A percentile compares a stretch with the other conserved stretches of the same genome.
Evolutionary conservation across 1,284 basidiomycete species (phyloP).

Genomic region (Neonothopanus nambi): DNA sequence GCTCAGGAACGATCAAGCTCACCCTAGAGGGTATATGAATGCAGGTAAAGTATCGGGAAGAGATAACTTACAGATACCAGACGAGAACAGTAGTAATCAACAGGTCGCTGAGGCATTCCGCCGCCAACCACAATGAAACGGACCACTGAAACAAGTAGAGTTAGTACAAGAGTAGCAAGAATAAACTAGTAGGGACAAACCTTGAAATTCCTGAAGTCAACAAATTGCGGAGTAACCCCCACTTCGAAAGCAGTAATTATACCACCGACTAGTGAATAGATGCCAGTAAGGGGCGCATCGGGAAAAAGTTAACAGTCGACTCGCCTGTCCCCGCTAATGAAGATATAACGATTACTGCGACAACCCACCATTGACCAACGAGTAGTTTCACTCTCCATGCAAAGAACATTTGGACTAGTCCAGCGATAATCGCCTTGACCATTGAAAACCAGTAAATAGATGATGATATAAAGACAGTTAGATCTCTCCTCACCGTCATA

Average conservation of each 20-base stretch:
- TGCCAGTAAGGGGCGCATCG: neutral
- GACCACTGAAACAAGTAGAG: conserved; percentile 18
- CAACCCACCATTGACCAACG: conserved; percentile 27
- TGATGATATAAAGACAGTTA: too few species aligned
- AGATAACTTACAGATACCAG: conserved; percentile 36
- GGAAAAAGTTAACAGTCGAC: conserved; percentile 2
- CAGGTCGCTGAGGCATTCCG: conserved; percentile 34
- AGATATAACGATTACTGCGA: conserved; percentile 26
- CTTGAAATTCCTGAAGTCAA: conserved; percentile 33
- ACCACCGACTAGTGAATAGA: conserved; percentile 25
- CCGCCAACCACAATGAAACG: conserved; percentile 31
- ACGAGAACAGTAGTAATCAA: conserved; percentile 36
- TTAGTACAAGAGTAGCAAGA: conserved; percentile 3
- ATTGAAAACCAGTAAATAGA: too few species aligned
- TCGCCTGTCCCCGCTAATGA: conserved; percentile 26
- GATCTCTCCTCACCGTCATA: conserved; percentile 34
- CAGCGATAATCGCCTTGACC: conserved; percentile 37
- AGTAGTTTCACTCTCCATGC: conserved; percentile 38
- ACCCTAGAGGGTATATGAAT: too few species aligned
- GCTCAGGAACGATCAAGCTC: too few species aligned
- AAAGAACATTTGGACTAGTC: conserved; percentile 37
- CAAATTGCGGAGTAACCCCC: conserved; percentile 28
- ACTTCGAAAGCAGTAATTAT: conserved; percentile 29
- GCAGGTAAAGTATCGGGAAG: neutral
- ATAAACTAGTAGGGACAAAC: conserved; percentile 17